A percentile compares a stretch with the other conserved stretches of the same genome.
These are phyloP conservation scores for Calonectria ilicicola DNA, from an alignment of 2,329 filamentous ascomycete genomes.

Conservation along the genomic window DNA sequence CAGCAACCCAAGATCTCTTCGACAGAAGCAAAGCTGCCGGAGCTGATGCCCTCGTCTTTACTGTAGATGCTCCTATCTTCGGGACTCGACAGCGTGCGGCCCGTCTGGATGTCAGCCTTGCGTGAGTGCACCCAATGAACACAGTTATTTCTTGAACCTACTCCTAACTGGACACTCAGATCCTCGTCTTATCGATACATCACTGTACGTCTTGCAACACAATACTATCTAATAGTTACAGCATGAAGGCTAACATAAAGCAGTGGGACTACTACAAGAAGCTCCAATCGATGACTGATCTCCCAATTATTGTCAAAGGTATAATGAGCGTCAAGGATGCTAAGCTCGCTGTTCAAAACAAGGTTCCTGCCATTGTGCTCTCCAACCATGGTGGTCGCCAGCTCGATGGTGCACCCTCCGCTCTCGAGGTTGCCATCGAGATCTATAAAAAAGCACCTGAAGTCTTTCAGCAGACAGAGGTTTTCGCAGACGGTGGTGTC, in stretches of 20 bases:
- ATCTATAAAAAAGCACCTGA: conserved; percentile 48
- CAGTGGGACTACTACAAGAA: conserved; percentile 49
- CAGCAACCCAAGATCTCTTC: conserved; percentile 42
- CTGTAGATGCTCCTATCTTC: conserved; percentile 50
- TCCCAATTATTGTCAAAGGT: conserved; percentile 52
- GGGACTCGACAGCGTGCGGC: conserved; percentile 51
- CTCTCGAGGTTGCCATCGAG: conserved; percentile 49
- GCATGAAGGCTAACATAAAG: background rate
- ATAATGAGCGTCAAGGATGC: conserved; percentile 50
- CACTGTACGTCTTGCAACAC: conserved; percentile 1
- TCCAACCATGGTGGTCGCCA: conserved; percentile 55
- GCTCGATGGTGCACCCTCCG: conserved; percentile 49
- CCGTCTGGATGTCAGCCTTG: conserved; percentile 49
- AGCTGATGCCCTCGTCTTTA: conserved; percentile 49
- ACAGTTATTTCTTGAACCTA: too few relatives aligned
- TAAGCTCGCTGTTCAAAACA: conserved; percentile 39
- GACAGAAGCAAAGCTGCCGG: conserved; percentile 42
- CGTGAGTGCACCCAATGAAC: conserved; percentile 32
- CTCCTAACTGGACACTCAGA: background rate
- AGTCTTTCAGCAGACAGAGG: conserved; percentile 48
- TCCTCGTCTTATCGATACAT: conserved; percentile 35
- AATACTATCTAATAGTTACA: background rate
- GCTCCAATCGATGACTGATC: conserved; percentile 43
- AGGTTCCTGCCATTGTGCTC: conserved; percentile 46
- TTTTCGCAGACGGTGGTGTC: conserved; percentile 53